Evolutionary conservation across 148 eudicot genomes (phyloP).

Genomic region (Rhododendron simsii): DNA sequence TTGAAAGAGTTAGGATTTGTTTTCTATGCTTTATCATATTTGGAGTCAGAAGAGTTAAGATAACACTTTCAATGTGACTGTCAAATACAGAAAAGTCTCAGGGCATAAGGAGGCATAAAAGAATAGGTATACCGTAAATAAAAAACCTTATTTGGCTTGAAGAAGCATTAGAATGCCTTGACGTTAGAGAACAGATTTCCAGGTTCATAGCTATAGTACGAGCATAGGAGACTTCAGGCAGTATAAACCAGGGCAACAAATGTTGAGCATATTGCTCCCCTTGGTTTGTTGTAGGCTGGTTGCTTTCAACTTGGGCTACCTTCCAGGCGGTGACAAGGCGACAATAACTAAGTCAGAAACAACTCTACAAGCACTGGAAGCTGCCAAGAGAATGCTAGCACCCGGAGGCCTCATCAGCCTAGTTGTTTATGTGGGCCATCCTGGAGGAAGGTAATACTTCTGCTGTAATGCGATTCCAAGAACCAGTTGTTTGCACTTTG

Average conservation of each 20-base stretch:
- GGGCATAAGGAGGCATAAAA: too few species aligned
- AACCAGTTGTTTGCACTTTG: neutral
- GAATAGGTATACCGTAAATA: too few species aligned
- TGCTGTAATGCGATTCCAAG: neutral
- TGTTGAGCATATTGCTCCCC: neutral
- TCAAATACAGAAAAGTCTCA: too few species aligned
- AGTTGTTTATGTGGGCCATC: slow-evolving; percentile 79
- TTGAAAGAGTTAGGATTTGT: neutral
- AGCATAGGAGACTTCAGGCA: too few species aligned
- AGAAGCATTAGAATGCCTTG: too few species aligned
- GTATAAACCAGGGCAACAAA: too few species aligned
- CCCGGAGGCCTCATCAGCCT: slow-evolving; percentile 79
- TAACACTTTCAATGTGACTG: too few species aligned
- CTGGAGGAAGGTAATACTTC: slow-evolving; percentile 77
- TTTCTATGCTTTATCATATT: too few species aligned
- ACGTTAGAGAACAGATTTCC: too few species aligned
- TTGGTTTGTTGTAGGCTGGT: slow-evolving; percentile 53
- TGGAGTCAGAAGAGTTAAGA: too few species aligned
- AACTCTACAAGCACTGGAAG: slow-evolving; percentile 62
- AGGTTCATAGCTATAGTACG: too few species aligned
- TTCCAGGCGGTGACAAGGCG: slow-evolving; percentile 87
- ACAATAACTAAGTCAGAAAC: slow-evolving; percentile 62
- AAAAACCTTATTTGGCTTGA: too few species aligned
- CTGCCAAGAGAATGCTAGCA: slow-evolving; percentile 59
- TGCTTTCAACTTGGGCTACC: slow-evolving; percentile 97